Evolutionary conservation across 106 monocot species (phyloP), one percentile per base, ranked within the genome.

Genomic region (Apostasia ramifera): DNA sequence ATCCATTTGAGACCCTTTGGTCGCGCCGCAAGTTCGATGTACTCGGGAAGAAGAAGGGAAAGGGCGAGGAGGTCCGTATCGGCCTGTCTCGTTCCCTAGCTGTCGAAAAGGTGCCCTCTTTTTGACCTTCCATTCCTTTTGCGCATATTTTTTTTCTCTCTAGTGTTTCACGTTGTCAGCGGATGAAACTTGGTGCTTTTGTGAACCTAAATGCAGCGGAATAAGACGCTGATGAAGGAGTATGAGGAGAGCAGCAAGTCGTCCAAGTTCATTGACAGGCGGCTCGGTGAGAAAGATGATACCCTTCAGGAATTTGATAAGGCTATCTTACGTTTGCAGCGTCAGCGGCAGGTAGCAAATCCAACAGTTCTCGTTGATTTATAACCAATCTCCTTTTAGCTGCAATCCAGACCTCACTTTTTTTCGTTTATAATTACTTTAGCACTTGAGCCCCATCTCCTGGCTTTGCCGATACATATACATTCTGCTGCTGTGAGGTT

Each of bases 1-100:
- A 95, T 69, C 95, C 92, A 7, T 95, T 95, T 67, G 95, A 92
- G 76, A 74, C 70, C 52, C 86, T 91, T 9, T 95, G 88, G 86
- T 80, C 95, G 4, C 85, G 91, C 14, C 67, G 80, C 41, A 95
- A 95, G 74, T 82, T 88, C 60, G 84, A 89, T 26, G 66, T 91
- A 10, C 66, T 95, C 43, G 95, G 95, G 3, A 84, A 83, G 81
- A 80, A 74, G 74, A 74, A 80, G 37, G 48, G 65, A n/a, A 91
- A 89, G 76, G 91, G 86, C 3, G 91, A 86, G 80, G 84, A 89
- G 44, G 79, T 70, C 53, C 83, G 88, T 59, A 42, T 84, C 4
- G 85, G 85, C 26, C 76, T 76, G 12, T 64, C 88, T 10, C 85
- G 95, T 2, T 88, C 88, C 13, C 78, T 76, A 7, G 83, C 88